A percentile compares a stretch with the other conserved stretches of the same genome.
Conservation (phyloP, 805 yeast genomes). For the Saccharomyces paradoxus region DNA sequence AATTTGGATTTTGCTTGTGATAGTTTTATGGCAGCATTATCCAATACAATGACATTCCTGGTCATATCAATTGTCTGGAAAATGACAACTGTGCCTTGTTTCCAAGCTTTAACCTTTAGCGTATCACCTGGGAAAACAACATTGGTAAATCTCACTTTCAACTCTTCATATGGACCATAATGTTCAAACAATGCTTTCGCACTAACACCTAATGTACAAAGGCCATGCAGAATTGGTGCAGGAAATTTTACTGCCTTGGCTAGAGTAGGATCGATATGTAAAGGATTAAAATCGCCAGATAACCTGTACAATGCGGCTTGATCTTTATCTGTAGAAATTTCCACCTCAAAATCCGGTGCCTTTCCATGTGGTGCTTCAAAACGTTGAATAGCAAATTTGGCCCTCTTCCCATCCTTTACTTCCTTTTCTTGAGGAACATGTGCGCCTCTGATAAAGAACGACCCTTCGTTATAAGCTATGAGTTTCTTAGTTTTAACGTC, state of each 20-base stretch:
- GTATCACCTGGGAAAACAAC: slow-evolving; percentile 94
- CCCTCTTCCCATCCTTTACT: slow-evolving; percentile 39
- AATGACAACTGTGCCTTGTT: slow-evolving; percentile 49
- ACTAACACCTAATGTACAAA: slow-evolving; percentile 77
- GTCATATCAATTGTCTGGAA: slow-evolving; percentile 81
- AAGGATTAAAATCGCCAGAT: slow-evolving; percentile 90
- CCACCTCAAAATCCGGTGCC: slow-evolving; percentile 58
- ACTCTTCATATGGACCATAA: slow-evolving; percentile 73
- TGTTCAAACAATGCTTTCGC: slow-evolving; percentile 69
- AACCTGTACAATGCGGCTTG: slow-evolving; percentile 87
- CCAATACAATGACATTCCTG: slow-evolving; percentile 68
- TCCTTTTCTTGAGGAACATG: slow-evolving; percentile 47
- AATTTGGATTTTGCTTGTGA: slow-evolving; percentile 26
- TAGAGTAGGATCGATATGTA: slow-evolving; percentile 87
- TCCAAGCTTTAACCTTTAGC: slow-evolving; percentile 77
- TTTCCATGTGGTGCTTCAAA: slow-evolving; percentile 53
- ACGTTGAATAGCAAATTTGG: slow-evolving; percentile 51
- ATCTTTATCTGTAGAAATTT: slow-evolving; percentile 52
- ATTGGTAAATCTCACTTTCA: slow-evolving; percentile 84
- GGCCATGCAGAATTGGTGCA: slow-evolving; percentile 85
- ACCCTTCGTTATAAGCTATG: slow-evolving; percentile 72
- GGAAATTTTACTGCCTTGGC: slow-evolving; percentile 83
- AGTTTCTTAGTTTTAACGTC: slow-evolving; percentile 63
- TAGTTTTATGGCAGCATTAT: slow-evolving; percentile 77
- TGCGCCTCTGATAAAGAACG: slow-evolving; percentile 73